A percentile compares a stretch with the other conserved stretches of the same genome.
phyloP scores from a whole-genome alignment of 176 grass and related monocot genomes.

The Juncus inflexus region DNA sequence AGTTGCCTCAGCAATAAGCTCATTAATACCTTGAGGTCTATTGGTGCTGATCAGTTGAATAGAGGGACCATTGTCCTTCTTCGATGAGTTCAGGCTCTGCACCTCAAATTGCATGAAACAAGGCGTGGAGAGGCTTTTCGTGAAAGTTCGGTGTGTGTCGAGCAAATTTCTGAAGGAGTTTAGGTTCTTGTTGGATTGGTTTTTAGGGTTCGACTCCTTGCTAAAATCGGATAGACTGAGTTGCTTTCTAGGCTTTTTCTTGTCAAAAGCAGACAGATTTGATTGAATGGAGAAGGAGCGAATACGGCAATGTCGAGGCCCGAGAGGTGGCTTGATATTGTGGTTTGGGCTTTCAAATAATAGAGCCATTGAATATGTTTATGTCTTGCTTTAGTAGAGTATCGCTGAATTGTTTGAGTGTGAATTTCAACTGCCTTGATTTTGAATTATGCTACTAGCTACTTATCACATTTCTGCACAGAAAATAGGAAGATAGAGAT shows the following conservation, averaged over 20 bases:
- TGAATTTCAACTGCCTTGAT: too few relatives aligned
- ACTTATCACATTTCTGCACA: too few relatives aligned
- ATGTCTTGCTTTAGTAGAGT: too few relatives aligned
- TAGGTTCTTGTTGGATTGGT: too few relatives aligned
- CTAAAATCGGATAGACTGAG: slow-evolving; percentile 9
- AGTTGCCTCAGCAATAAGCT: slow-evolving; percentile 34
- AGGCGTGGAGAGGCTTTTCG: slow-evolving; percentile 50
- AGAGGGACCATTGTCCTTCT: neutral
- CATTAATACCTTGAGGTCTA: too few relatives aligned
- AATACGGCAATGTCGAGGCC: slow-evolving; percentile 41
- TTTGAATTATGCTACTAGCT: too few relatives aligned
- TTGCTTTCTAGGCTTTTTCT: slow-evolving; percentile 10
- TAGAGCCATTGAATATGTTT: too few relatives aligned
- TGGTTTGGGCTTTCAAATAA: too few relatives aligned
- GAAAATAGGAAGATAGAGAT: too few relatives aligned
- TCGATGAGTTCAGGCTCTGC: neutral
- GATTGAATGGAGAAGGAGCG: slow-evolving; percentile 52
- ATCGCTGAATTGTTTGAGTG: too few relatives aligned
- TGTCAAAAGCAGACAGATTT: slow-evolving; percentile 13
- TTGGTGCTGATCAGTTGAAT: too few relatives aligned
- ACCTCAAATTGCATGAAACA: slow-evolving; percentile 23
- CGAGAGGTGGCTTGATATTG: slow-evolving; percentile 35
- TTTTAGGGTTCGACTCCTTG: slow-evolving; percentile 12
- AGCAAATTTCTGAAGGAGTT: too few relatives aligned
- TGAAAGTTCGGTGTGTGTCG: slow-evolving; percentile 31